A percentile compares a stretch with the other conserved stretches of the same genome.
These are phyloP conservation scores for Suillus variegatus DNA, from an alignment of 768 basidiomycete genomes.

Conservation along the genomic window DNA sequence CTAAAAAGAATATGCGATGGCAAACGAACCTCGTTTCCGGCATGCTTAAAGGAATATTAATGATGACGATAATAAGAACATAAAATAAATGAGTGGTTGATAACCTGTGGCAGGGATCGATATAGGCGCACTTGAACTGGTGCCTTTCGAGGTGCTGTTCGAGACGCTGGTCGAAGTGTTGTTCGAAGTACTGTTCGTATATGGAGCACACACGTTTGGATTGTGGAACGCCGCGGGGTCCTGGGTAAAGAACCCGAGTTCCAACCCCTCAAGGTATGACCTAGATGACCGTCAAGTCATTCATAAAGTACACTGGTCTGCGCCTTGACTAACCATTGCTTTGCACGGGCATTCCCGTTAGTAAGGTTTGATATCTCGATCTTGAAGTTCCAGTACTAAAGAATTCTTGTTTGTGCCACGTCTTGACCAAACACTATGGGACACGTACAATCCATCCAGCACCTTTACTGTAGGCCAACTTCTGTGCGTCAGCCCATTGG, in stretches of 20 bases:
- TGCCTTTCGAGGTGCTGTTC: constrained; percentile 1
- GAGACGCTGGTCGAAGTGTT: neutral
- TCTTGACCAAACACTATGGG: neutral
- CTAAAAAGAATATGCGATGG: neutral
- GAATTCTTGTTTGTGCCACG: neutral
- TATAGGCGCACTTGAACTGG: neutral
- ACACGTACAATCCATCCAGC: constrained; percentile 67
- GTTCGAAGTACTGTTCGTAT: constrained; percentile 28
- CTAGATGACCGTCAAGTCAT: constrained; percentile 34
- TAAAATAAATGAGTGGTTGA: neutral
- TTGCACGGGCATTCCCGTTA: constrained; percentile 48
- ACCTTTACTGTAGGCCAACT: constrained; percentile 58
- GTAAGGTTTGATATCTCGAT: constrained; percentile 52
- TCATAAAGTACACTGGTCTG: neutral
- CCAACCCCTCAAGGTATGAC: constrained; percentile 69
- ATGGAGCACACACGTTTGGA: constrained; percentile 58
- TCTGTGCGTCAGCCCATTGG: constrained; percentile 79
- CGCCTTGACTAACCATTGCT: constrained; percentile 57
- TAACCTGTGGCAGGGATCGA: neutral
- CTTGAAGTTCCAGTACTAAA: constrained; percentile 75
- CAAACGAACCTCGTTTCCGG: neutral
- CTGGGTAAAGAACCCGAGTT: constrained; percentile 58
- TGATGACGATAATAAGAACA: neutral
- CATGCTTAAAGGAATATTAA: neutral
- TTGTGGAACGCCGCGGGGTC: constrained; percentile 58